Base-by-base conservation (phyloP, 2,329 filamentous ascomycete species). In the Colletotrichum incanum region DNA sequence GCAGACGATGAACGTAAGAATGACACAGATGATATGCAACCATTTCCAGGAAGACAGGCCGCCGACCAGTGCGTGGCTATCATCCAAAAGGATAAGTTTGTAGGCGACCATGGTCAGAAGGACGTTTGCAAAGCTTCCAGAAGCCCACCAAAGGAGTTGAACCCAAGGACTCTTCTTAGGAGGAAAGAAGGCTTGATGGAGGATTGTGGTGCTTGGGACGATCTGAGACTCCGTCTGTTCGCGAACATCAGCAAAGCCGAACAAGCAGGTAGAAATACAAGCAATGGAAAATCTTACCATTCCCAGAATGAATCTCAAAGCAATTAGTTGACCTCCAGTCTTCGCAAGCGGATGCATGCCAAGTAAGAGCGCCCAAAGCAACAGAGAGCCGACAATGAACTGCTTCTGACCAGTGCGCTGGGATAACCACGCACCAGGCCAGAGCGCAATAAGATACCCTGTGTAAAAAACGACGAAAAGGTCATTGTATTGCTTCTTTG, bases 141-240 rank as follows among this genome's bases (percentile, higher is more conserved):
- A 77, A 9, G 76, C 76, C 77, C 77, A 78, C 77, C 77, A 78
- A 18, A 78, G 66, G 2, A 78, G 74, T 61, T 78, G 77, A 2
- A 78, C 76, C 77, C 77, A 78, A 9, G 77, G 77, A 23, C 77
- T 78, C 54, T 76, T 76, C 65, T 75, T 76, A 8, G 77, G 77
- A n/a, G 77, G 74, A 45, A 78, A 78, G 54, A 79, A 77, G 16
- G 76, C 74, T 63, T 78, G 77, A 52, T 79, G 77, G 20, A 79
- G 72, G 16, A 79, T 75, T 3, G 76, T 77, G n/a, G 76, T 78
- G n/a, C 74, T 77, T 2, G 76, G 77, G 1, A 79, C 74, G 41
- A 77, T 78, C 43, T 78, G 77, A 1, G 76, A 77, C 62, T 78
- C 76, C 28, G 77, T 77, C 77, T 78, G 43, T 54, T 3, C 16